Base-by-base conservation (phyloP, 768 basidiomycete species). In the Glaciozyma antarctica region DNA sequence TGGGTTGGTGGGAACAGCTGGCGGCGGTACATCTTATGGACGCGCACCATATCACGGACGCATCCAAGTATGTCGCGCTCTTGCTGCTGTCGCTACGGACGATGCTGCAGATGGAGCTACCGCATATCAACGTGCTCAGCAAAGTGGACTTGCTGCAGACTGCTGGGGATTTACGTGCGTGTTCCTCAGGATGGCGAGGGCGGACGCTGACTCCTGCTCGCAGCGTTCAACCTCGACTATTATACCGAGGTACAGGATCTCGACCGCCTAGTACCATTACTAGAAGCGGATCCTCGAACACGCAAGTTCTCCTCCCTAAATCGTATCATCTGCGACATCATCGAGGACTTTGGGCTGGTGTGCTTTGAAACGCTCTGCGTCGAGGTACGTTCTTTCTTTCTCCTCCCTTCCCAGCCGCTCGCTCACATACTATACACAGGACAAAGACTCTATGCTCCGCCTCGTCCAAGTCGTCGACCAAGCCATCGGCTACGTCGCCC, bases 191-290 rank as follows among this genome's bases (percentile, higher is more conserved):
- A 21, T 4, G 24, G 43, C 12, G 7, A 22, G 17, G 4, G 9
- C 5, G 32, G 4, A 6, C 21, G 47, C 58, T 59, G 47, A 59
- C n/a, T 30, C 22, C 34, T 58, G 32, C 34, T 19, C 28, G 2
- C 71, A 95, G 94, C 94, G 52, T 98, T 99, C 80, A 95, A 94
- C 73, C 85, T 99, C 34, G 89, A 91, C 70, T 99, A 88, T 76
- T 98, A 98, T 76, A 97, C 95, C 49, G 92, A 99, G 77, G 95
- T 95, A 0, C 92, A 95, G 77, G 94, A 99, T 74, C 81, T 99
- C 0, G 86, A 87, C 1, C 86, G 97, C 75, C 83, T 99, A 26
- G 84, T 89, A 69, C 86, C 86, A 67, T 78, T 84, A 0, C 82
- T 98, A 21, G 80, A 82, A 10, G 64, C 67, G 6, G 75, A 77